Evolutionary conservation across 495 filamentous ascomycete species (phyloP).

Genomic region (Penicillium tannophilum): DNA sequence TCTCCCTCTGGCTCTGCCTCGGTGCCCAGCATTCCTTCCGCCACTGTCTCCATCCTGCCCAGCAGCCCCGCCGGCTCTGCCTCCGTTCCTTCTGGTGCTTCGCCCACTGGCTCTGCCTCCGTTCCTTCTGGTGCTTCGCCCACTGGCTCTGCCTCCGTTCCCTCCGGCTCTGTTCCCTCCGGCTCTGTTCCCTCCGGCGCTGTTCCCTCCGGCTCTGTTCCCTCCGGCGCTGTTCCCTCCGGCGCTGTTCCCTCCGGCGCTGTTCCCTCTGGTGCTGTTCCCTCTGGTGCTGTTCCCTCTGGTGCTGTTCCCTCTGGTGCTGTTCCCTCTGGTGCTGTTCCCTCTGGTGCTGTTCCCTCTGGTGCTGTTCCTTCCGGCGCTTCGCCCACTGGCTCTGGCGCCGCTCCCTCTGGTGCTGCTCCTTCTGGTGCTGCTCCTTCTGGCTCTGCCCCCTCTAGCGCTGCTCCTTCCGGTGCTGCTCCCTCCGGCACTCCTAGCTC

Average conservation of each 20-base stretch:
- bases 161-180: constrained; percentile 13
- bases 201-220: constrained; percentile 8
- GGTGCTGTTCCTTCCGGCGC: too few relatives aligned
- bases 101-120: constrained; percentile 9
- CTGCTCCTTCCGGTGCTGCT: constrained; percentile 5
- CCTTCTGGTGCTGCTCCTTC: too few relatives aligned
- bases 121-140: constrained; percentile 6
- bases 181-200: constrained; percentile 13
- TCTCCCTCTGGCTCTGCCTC: constrained; percentile 10
- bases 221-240: constrained; percentile 11
- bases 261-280: constrained; percentile 12
- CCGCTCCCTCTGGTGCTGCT: too few relatives aligned
- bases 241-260: constrained; percentile 16
- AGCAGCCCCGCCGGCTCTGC: neutral
- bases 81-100: constrained; percentile 1
- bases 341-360: too few relatives aligned
- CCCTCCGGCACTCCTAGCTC: constrained; percentile 11
- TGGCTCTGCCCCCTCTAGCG: neutral
- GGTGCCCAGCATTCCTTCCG: constrained; percentile 8
- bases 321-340: constrained; percentile 13
- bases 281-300: constrained; percentile 19
- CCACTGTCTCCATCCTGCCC: constrained; percentile 7
- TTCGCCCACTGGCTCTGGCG: too few relatives aligned
- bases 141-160: constrained; percentile 12
- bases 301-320: neutral